Base-by-base conservation (phyloP, 2,329 filamentous ascomycete genomes). In the Colletotrichum graminicola region DNA sequence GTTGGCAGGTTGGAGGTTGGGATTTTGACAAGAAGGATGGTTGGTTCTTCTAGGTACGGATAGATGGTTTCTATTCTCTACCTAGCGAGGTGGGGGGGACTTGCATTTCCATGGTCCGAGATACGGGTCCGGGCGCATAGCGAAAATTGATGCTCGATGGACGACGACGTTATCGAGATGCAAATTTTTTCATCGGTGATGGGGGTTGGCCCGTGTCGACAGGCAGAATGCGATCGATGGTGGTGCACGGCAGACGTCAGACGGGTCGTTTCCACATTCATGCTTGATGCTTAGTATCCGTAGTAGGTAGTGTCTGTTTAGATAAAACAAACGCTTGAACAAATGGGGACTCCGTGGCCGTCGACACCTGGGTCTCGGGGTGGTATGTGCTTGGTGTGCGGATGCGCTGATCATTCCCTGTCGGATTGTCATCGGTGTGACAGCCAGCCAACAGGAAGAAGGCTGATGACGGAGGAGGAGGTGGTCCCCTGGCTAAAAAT, bases 291-390 rank as follows among this genome's bases (percentile, higher is more conserved):
- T 14, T 39, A 34, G 26, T 36, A 11, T n/a, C n/a, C n/a, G 34
- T 11, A 11, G 10, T 7, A 36, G 11, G 11, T 11, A 10, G 34
- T 8, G 55, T 63, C 29, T 29, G 26, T 29, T 32, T 47, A 55
- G 52, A 26, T 64, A 65, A 68, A 68, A 71, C 59, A 54, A 61
- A 26, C 45, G 45, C 59, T 71, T 71, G 59, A 57, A 68, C 68
- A 54, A 71, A 71, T 68, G 68, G 68, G 68, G 68, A 68, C 36
- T 41, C 68, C 68, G 68, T 36, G 23, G 43, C 68, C 65, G 68
- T 71, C 51, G 49, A 41, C 62, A 52, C 39, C 52, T 60, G 45
- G 61, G 5, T 34, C 36, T 26, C 32, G 54, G 54, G 32, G 49
- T 52, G 49, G 62, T 23, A 10, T 47, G 23, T 36, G 34, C 26